phyloP scores from a whole-genome alignment of 2,329 filamentous ascomycete species.

The Exophiala viscosa region DNA sequence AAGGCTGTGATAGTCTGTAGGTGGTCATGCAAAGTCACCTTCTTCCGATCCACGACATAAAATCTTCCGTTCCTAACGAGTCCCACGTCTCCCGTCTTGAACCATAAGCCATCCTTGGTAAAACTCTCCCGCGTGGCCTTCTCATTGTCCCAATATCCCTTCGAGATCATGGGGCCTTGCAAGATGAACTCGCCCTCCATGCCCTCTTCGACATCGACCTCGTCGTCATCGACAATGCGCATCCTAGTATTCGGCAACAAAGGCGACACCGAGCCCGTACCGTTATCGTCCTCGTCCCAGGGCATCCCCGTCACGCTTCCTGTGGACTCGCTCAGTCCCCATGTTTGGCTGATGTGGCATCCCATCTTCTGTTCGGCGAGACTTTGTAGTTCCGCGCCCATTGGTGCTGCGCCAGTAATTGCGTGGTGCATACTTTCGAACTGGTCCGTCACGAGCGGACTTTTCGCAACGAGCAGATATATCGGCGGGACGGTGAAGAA shows the following conservation, averaged over 20 bases:
- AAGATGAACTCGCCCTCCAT: conserved; percentile 58
- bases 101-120: conserved; percentile 65
- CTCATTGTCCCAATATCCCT: conserved; percentile 31
- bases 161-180: conserved; percentile 52
- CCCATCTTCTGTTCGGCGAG: conserved; percentile 51
- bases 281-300: conserved; percentile 21
- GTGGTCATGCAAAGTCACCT: conserved; percentile 46
- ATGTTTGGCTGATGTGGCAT: conserved; percentile 23
- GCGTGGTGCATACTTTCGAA: conserved; percentile 50
- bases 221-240: conserved; percentile 26
- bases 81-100: conserved; percentile 85
- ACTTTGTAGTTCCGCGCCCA: conserved; percentile 53
- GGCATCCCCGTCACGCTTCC: conserved; percentile 26
- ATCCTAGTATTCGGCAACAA: conserved; percentile 23
- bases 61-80: conserved; percentile 75
- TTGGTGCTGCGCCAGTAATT: conserved; percentile 54
- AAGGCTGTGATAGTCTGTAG: too few relatives aligned
- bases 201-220: conserved; percentile 36
- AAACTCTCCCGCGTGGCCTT: conserved; percentile 24
- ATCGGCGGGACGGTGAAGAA: conserved; percentile 62
- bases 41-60: conserved; percentile 83
- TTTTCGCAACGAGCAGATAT: conserved; percentile 58
- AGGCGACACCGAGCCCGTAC: conserved; percentile 20
- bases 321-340: conserved; percentile 27
- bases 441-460: conserved; percentile 53